phyloP scores from a whole-genome alignment of 2,329 filamentous ascomycete species.

The Phialophora chinensis region DNA sequence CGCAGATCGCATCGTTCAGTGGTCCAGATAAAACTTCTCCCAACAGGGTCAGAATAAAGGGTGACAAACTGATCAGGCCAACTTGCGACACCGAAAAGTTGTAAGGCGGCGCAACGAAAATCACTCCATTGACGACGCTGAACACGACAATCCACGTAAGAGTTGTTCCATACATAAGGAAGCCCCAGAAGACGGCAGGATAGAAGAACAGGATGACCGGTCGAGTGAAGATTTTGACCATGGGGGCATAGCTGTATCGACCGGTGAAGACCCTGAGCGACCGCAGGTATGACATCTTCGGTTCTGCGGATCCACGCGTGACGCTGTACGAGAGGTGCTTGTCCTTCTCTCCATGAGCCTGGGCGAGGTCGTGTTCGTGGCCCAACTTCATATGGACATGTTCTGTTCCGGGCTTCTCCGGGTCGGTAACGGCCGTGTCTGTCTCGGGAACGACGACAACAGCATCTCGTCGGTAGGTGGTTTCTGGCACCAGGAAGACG shows the following conservation, averaged over 20 bases:
- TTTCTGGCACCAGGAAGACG: constrained; percentile 47
- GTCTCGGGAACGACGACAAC: constrained; percentile 41
- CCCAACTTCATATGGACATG: constrained; percentile 30
- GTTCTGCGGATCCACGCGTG: constrained; percentile 21
- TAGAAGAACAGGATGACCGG: constrained; percentile 34
- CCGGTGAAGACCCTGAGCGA: constrained; percentile 34
- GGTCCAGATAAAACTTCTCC: constrained; percentile 73
- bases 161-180: constrained; percentile 30
- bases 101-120: constrained; percentile 42
- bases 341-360: constrained; percentile 30
- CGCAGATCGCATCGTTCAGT: constrained; percentile 74
- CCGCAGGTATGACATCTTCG: constrained; percentile 31
- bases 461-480: constrained; percentile 46
- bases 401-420: constrained; percentile 26
- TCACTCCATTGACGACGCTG: constrained; percentile 30
- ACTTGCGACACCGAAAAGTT: constrained; percentile 73
- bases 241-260: constrained; percentile 32
- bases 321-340: constrained; percentile 31
- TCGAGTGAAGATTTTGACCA: constrained; percentile 39
- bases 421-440: constrained; percentile 35
- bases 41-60: constrained; percentile 84
- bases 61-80: constrained; percentile 82
- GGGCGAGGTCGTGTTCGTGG: constrained; percentile 32
- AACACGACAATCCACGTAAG: constrained; percentile 33
- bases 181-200: constrained; percentile 44